Conservation (phyloP, 2,329 filamentous ascomycete genomes). For the Cryoendolithus antarcticus region DNA sequence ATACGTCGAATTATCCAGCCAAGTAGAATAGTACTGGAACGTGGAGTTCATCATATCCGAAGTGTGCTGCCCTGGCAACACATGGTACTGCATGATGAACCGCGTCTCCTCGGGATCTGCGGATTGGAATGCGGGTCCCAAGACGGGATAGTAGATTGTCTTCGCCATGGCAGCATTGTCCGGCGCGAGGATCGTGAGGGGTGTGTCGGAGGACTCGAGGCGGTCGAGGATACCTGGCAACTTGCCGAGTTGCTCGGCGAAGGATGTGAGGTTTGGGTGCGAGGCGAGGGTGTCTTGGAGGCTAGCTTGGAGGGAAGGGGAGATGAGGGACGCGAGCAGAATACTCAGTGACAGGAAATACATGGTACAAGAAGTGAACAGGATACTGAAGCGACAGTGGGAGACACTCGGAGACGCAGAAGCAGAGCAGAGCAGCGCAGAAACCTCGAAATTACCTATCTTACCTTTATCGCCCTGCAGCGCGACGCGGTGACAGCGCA, state of each 20-base stretch:
- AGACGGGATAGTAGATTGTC: neutral
- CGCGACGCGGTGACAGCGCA: no score
- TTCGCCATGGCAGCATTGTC: slow-evolving; percentile 31
- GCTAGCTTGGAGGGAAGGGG: slow-evolving; percentile 5
- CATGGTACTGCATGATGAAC: slow-evolving; percentile 33
- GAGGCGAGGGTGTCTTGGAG: slow-evolving; percentile 26
- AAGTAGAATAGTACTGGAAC: slow-evolving; percentile 13
- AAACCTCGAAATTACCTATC: no score
- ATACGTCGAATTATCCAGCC: slow-evolving; percentile 19
- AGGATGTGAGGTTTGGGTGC: slow-evolving; percentile 34
- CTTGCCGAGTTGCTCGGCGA: no score
- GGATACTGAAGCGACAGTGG: no score
- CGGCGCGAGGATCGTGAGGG: slow-evolving; percentile 37
- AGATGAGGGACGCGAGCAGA: no score
- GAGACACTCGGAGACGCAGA: no score
- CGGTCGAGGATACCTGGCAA: no score
- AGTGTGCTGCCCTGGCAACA: slow-evolving; percentile 39
- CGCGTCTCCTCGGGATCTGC: slow-evolving; percentile 29
- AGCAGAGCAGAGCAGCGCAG: no score
- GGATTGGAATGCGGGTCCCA: slow-evolving; percentile 7
- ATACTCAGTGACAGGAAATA: no score
- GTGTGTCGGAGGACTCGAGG: no score
- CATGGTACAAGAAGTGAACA: no score
- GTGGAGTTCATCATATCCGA: slow-evolving; percentile 22
- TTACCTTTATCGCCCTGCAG: no score